Base-by-base conservation (phyloP, 805 yeast species). In the Kodamaea nitidulidarum region DNA sequence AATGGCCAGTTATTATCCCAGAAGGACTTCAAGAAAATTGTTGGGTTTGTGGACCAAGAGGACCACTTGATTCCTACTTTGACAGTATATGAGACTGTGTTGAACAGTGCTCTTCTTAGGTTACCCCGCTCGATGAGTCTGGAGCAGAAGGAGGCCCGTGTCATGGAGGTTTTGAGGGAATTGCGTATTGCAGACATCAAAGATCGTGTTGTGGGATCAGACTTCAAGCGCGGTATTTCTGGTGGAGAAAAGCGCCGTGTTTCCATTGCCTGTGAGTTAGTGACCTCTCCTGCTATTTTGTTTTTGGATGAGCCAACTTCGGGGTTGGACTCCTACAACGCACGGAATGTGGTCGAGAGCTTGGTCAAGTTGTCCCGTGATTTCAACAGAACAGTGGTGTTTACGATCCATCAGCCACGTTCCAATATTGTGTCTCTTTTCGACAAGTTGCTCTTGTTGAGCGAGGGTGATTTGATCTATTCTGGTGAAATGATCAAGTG, bases 21-120 rank as follows among this genome's bases (percentile, higher is more conserved):
- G 42, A 60, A 63, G 5, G 74, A 78, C 29, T 82, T 76, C 57
- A 73, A 76, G 42, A 80, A 80, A 50, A 74, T 87, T 4, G 78
- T 84, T 41, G 98, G 98, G 0, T 93, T 88, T 70, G 98, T 93
- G 6, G 97, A 93, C 60, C 98, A 93, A 61, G 96, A 93, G 51
- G 96, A 90, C 56, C 83, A 78, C 47, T 67, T 93, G 40, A 74
- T 93, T 44, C 95, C 98, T 3, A 93, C 98, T 0, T 70, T 91
- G 43, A 91, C 98, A 0, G 98, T 93, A 3, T 93, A 84, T 56
- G 99, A 93, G 63, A 91, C 98, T 0, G 95, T 93, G 21, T 68
- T 90, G 46, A 88, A 88, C 56, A 84, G 95, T 67, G 98, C 99
- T 0, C 63, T 91, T 39, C 67, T 93, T 41, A 74, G 98, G 48